Base-by-base conservation (phyloP, 116 monocot species). In the Thalassia testudinum region DNA sequence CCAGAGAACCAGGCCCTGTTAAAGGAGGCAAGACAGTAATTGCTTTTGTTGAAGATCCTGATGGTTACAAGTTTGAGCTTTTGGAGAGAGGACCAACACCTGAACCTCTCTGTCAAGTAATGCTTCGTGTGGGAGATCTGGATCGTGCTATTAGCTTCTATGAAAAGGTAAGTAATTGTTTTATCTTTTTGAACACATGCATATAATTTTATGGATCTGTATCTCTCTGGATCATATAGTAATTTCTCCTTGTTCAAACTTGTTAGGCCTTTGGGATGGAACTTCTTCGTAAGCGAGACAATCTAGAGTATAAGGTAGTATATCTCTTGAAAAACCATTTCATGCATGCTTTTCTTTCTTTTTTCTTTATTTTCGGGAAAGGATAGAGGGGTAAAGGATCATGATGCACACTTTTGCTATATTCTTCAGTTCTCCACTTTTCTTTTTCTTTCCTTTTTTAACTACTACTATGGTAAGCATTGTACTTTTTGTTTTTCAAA, bases 21-120 rank as follows among this genome's bases (percentile, higher is more conserved):
- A 85, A 85, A 58, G 79, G 79, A 20, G 85, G 79, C 28, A 79
- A 52, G 17, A 67, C 61, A 50, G 73, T 85, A 7, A 85, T 79
- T 76, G 79, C 85, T 37, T 79, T 85, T 62, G 50, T 85, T 51
- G 70, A 85, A 68, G 79, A 85, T 55, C 85, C 85, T 21, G 76
- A 79, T 70, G 79, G 79, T 44, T 85, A 85, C 59, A 85, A 79
- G 50, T 85, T 85, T 62, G 79, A 85, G 54, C 69, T 85, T 58
- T 21, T 85, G 49, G 72, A 85, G 56, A 76, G 79, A 47, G 76
- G 67, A 5, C 73, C 75, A 11, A 79, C 85, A 57, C 85, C 76
- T 12, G 85, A 85, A 47, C 85, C 85, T 7, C 61, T 85, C 17
- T 85, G 79, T 54, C 85, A 85, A 79, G 79, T 85, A 21, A 85